A percentile compares a stretch with the other conserved stretches of the same genome.
Evolutionary conservation across 192 early-diverging fungal species (phyloP).

Genomic region (Coemansia sp.): DNA sequence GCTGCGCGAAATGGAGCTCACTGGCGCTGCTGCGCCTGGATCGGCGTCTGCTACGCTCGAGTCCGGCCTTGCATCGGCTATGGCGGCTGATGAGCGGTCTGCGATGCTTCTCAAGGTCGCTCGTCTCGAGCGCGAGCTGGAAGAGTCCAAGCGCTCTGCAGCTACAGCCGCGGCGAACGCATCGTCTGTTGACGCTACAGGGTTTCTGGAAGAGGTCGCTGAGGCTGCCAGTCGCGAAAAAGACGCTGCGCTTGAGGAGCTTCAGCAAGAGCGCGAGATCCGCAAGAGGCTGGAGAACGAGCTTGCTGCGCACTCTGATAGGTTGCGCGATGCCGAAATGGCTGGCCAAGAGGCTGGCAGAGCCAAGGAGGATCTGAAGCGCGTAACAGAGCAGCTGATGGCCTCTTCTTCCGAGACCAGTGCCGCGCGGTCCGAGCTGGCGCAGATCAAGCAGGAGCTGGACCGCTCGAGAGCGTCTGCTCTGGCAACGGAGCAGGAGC

Average conservation of each 20-base stretch:
- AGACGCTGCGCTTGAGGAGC: conserved; percentile 43
- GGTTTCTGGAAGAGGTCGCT: conserved; percentile 40
- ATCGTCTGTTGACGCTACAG: conserved; percentile 17
- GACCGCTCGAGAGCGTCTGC: conserved; percentile 32
- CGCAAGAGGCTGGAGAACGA: conserved; percentile 53
- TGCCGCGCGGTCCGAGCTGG: conserved; percentile 32
- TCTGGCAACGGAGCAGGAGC: conserved; percentile 39
- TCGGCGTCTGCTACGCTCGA: conserved; percentile 27
- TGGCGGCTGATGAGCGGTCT: conserved; percentile 39
- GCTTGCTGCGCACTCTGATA: conserved; percentile 15
- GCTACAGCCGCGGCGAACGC: neutral
- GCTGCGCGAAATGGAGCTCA: conserved; percentile 78
- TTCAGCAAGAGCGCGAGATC: conserved; percentile 29
- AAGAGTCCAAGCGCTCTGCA: conserved; percentile 23
- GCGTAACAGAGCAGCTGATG: conserved; percentile 20
- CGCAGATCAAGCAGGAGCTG: conserved; percentile 43
- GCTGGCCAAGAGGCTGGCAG: conserved; percentile 18
- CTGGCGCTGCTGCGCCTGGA: conserved; percentile 29
- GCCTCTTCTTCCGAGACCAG: conserved; percentile 20
- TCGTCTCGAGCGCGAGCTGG: conserved; percentile 65
- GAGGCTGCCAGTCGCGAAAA: conserved; percentile 50
- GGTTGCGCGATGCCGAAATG: conserved; percentile 24
- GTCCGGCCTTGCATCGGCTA: conserved; percentile 30
- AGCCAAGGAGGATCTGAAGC: conserved; percentile 27
- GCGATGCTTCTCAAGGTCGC: conserved; percentile 55